A percentile compares a stretch with the other conserved stretches of the same genome.
Evolutionary conservation across 1,284 basidiomycete genomes (phyloP).

Genomic region (Puccinia hordei): DNA sequence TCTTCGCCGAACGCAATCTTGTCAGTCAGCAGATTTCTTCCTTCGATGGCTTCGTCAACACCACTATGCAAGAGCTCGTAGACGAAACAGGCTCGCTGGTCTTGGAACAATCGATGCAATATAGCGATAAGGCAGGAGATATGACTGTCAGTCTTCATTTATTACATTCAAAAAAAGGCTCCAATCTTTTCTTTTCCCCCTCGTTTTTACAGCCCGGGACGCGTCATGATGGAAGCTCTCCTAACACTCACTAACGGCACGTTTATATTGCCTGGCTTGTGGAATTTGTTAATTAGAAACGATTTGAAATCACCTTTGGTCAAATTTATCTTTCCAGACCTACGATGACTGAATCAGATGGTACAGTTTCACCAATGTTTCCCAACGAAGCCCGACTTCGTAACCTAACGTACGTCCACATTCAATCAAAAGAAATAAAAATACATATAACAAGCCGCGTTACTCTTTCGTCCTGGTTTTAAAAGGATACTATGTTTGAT

Average conservation of each 20-base stretch:
- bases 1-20: conserved; percentile 96
- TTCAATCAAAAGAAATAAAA: too few relatives aligned
- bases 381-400: conserved; percentile 95
- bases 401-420: conserved; percentile 65
- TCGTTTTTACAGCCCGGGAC: too few relatives aligned
- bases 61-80: conserved; percentile 99
- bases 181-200: neutral
- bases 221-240: neutral
- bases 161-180: too few relatives aligned
- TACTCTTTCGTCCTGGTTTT: neutral
- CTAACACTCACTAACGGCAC: neutral
- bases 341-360: conserved; percentile 92
- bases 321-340: conserved; percentile 96
- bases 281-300: conserved; percentile 63
- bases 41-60: conserved; percentile 98
- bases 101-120: conserved; percentile 92
- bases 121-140: conserved; percentile 79
- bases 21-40: conserved; percentile 97
- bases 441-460: too few relatives aligned
- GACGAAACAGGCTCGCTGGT: conserved; percentile 93
- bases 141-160: conserved; percentile 63
- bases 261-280: too few relatives aligned
- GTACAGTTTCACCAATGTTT: conserved; percentile 86
- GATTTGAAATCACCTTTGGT: conserved; percentile 95
- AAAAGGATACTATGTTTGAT: neutral